phyloP scores from a whole-genome alignment of 768 basidiomycete genomes.

The Pleurotus ostreatus region DNA sequence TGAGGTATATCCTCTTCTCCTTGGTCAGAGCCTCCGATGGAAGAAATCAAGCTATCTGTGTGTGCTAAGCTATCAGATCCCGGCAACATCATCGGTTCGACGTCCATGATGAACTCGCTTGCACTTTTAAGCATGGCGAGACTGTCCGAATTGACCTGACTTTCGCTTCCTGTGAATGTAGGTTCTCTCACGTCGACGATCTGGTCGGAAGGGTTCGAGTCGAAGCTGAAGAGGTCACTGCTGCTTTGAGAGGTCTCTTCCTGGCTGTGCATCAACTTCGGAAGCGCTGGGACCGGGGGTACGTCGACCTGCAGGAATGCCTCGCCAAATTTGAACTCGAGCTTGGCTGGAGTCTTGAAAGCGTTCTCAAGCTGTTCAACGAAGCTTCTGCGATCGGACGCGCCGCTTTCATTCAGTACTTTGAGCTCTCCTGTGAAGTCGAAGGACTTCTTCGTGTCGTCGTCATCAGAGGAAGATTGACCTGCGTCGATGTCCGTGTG shows the following conservation, averaged over 20 bases:
- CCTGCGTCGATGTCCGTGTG: constrained; percentile 37
- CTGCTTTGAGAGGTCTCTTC: constrained; percentile 12
- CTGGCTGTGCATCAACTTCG: constrained; percentile 15
- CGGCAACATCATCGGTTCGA: constrained; percentile 32
- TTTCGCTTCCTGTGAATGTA: constrained; percentile 15
- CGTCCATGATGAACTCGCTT: constrained; percentile 22
- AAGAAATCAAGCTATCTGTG: constrained; percentile 24
- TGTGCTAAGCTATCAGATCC: constrained; percentile 34
- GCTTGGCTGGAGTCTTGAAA: constrained; percentile 71
- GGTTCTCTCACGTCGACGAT: constrained; percentile 28
- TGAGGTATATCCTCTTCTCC: constrained; percentile 11
- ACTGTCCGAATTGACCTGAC: neutral
- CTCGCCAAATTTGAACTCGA: constrained; percentile 49
- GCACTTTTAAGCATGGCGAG: neutral
- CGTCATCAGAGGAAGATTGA: constrained; percentile 43
- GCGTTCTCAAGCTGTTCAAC: constrained; percentile 80
- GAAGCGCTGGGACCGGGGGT: constrained; percentile 52
- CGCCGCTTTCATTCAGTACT: constrained; percentile 67
- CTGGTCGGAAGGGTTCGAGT: constrained; percentile 12
- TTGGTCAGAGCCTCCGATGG: constrained; percentile 10
- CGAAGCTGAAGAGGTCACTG: constrained; percentile 13
- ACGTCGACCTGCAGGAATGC: constrained; percentile 33
- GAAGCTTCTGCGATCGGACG: constrained; percentile 66
- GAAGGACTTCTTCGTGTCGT: constrained; percentile 75
- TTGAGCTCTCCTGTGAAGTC: constrained; percentile 80